phyloP scores from a whole-genome alignment of 2,329 filamentous ascomycete genomes.

The Fusarium humuli region DNA sequence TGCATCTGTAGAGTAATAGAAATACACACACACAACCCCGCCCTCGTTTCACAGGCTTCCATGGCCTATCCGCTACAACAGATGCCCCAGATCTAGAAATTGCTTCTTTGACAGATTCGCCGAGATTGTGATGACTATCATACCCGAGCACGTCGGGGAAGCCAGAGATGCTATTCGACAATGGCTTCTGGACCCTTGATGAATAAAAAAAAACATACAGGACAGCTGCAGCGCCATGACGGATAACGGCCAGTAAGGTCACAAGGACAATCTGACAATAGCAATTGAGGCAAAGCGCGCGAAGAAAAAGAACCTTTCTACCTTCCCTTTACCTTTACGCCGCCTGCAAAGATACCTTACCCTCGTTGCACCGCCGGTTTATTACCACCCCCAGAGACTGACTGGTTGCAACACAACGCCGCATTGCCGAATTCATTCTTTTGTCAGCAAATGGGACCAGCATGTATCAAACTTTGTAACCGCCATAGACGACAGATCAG shows the following conservation, averaged over 20 bases:
- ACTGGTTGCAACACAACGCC: constrained; percentile 10
- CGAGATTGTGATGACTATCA: constrained; percentile 37
- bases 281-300: constrained; percentile 22
- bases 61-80: constrained; percentile 8
- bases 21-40: constrained; percentile 38
- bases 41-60: constrained; percentile 22
- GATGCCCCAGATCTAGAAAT: constrained; percentile 29
- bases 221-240: neutral
- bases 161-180: constrained; percentile 40
- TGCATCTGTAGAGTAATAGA: constrained; percentile 45
- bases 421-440: neutral
- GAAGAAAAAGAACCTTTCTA: constrained; percentile 8
- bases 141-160: constrained; percentile 18
- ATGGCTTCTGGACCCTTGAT: constrained; percentile 28
- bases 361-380: constrained; percentile 28
- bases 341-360: constrained; percentile 19
- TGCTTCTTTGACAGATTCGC: constrained; percentile 27
- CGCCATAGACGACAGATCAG: constrained; percentile 12
- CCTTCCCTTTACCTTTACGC: constrained; percentile 3
- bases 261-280: constrained; percentile 19
- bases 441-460: neutral
- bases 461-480: neutral
- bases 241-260: constrained; percentile 13
- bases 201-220: neutral
- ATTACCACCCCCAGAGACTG: constrained; percentile 21